Conservation (phyloP, 2,329 filamentous ascomycete genomes). For the Cercospora berteroae region DNA sequence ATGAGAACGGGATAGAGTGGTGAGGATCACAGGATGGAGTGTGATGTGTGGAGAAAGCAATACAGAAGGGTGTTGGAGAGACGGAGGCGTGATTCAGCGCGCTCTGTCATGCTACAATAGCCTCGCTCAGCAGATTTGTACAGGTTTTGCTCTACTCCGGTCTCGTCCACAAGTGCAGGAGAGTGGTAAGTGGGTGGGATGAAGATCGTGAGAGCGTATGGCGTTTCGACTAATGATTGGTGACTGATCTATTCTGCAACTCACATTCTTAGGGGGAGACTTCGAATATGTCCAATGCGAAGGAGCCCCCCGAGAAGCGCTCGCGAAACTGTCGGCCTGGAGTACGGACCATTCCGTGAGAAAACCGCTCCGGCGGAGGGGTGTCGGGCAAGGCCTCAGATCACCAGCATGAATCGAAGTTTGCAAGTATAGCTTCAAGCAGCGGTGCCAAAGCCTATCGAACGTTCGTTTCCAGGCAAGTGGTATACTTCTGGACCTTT, state of each 20-base stretch:
- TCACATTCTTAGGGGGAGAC: neutral
- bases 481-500: neutral
- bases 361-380: neutral
- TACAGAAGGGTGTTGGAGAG: conserved; percentile 7
- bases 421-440: neutral
- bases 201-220: neutral
- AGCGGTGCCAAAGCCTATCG: neutral
- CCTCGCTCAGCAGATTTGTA: conserved; percentile 30
- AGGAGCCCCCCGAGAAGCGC: neutral
- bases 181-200: neutral
- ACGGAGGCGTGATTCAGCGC: conserved; percentile 8
- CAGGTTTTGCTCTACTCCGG: conserved; percentile 19
- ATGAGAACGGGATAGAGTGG: conserved; percentile 15
- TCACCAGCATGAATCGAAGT: neutral
- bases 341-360: neutral
- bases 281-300: neutral
- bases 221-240: neutral
- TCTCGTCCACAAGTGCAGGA: neutral
- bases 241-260: neutral
- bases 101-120: conserved; percentile 29
- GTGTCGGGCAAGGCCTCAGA: neutral
- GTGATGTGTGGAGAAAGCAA: conserved; percentile 3
- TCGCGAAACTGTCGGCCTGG: neutral
- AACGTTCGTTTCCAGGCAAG: neutral
- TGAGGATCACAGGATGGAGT: conserved; percentile 5